These are phyloP conservation scores for Oryza nivara DNA, from an alignment of 176 grass and related monocot species.

Conservation along the genomic window DNA sequence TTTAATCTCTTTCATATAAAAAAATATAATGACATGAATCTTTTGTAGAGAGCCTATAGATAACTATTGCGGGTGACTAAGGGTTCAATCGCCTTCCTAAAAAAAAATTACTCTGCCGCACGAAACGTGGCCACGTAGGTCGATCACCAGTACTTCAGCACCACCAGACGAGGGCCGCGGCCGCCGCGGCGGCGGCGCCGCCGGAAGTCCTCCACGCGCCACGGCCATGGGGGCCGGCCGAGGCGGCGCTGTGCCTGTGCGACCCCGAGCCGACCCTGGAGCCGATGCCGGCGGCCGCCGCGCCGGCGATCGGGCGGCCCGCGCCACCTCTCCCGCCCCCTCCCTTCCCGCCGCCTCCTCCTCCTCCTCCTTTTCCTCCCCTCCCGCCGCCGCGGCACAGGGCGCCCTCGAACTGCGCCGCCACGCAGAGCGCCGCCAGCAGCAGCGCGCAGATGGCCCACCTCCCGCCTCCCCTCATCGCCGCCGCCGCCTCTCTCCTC, in stretches of 20 bases:
- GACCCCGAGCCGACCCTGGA: neutral
- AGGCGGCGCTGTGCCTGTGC: neutral
- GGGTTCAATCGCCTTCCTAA: no score
- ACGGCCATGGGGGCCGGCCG: neutral
- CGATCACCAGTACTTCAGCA: conserved; percentile 34
- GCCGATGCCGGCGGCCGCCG: neutral
- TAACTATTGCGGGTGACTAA: no score
- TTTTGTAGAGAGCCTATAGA: no score
- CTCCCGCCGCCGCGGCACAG: neutral
- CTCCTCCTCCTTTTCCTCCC: neutral
- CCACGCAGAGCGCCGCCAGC: conserved; percentile 32
- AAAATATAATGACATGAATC: no score
- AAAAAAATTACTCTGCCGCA: neutral
- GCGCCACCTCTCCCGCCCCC: neutral
- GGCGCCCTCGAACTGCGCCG: conserved; percentile 7
- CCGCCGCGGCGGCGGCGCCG: neutral
- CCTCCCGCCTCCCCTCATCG: conserved; percentile 25
- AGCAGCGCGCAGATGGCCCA: conserved; percentile 8
- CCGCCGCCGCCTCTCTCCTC: neutral
- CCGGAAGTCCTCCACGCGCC: conserved; percentile 14
- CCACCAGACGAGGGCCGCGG: conserved; percentile 15
- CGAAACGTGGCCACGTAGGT: neutral
- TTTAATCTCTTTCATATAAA: no score
- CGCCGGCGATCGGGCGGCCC: conserved; percentile 2
- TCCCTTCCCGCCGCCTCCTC: neutral